Base-by-base conservation (phyloP, 2,329 filamentous ascomycete genomes). In the Nakataea oryzae region DNA sequence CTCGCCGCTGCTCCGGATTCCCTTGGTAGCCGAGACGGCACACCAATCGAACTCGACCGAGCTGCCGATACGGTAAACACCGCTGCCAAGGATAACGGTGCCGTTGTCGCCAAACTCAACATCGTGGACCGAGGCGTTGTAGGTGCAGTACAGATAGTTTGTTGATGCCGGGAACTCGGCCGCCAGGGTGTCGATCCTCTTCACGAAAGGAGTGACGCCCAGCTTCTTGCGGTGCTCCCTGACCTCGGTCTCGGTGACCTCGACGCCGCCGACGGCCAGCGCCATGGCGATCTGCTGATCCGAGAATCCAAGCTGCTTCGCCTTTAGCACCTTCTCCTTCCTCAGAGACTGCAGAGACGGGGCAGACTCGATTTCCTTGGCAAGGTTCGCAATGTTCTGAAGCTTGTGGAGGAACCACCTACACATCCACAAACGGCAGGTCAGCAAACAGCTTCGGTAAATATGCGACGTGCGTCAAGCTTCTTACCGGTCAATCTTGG, bases 31-130 rank as follows among this genome's bases (percentile, higher is more conserved):
- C 71, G 92, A 95, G 65, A 97, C 92, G 66, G 93, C 92, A 74
- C 93, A 97, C 93, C 93, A 97, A 77, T 99, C 93, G 73, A 99
- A 99, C 76, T 99, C 95, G 61, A 99, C 95, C 8, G 93, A 97
- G 78, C 89, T 93, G 71, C 95, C 95, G 73, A 97, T 99, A 73
- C 95, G 87, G 83, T 99, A 99, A 27, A 97, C 95, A 76, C 95
- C 95, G 72, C 89, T 93, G 64, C 95, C 95, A 17, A 99, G 85
- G 63, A 97, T 88, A 62, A 99, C 78, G 57, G 87, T 90, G 65
- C 93, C 93, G 68, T 96, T 89, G 73, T 97, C 93, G 67, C 97
- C 89, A 67, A 99, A 97, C 17, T 85, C 88, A 59, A 97, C 90
- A 75, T 97, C 95, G 77, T 97, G 93, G 21, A 90, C 88, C 21